These are phyloP conservation scores for Pichia heedii DNA, from an alignment of 805 yeast genomes.

Conservation along the genomic window DNA sequence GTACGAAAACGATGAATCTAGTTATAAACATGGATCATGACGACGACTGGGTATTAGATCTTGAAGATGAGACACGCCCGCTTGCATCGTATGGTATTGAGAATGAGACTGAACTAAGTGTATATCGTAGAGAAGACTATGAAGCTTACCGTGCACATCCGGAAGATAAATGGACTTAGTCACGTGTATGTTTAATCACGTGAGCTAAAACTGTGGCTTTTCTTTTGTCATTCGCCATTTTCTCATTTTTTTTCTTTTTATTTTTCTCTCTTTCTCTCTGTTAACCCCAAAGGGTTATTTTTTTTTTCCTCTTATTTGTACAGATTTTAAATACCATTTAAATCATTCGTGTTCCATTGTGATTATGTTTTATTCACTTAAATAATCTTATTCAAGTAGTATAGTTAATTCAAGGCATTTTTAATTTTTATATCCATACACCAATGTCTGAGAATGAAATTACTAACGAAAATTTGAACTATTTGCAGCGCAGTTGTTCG, in stretches of 20 bases:
- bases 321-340: too few species aligned
- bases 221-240: too few species aligned
- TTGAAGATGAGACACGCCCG: slow-evolving; percentile 66
- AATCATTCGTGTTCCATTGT: too few species aligned
- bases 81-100: background rate
- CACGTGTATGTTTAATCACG: slow-evolving; percentile 7
- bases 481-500: slow-evolving; percentile 2
- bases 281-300: background rate
- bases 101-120: slow-evolving; percentile 50
- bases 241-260: too few species aligned
- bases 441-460: background rate
- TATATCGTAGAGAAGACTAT: slow-evolving; percentile 66
- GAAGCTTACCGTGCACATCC: slow-evolving; percentile 68
- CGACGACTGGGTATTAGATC: slow-evolving; percentile 60
- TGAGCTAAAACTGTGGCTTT: too few species aligned
- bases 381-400: too few species aligned
- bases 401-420: too few species aligned
- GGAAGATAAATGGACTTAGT: slow-evolving; percentile 25
- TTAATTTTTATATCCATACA: too few species aligned
- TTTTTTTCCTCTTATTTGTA: too few species aligned
- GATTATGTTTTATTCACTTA: too few species aligned
- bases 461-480: background rate
- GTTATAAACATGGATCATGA: slow-evolving; percentile 79
- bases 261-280: too few species aligned
- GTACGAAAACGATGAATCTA: slow-evolving; percentile 84